Conservation (phyloP, 2,329 filamentous ascomycete genomes). For the Nemania sp. region DNA sequence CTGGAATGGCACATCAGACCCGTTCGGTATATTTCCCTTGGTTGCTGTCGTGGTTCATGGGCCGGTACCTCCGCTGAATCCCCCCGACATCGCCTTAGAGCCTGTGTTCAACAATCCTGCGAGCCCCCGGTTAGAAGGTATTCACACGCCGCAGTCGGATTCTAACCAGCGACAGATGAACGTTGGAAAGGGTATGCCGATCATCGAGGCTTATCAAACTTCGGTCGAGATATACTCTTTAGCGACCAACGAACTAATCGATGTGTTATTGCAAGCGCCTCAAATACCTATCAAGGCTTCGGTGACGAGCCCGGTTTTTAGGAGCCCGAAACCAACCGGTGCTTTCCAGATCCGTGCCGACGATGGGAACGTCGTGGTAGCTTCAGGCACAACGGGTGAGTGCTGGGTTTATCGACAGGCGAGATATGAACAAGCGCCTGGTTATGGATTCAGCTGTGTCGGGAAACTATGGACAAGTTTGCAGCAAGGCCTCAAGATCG, state of each 20-base stretch:
- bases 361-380: slow-evolving; percentile 76
- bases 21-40: slow-evolving; percentile 73
- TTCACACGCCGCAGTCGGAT: slow-evolving; percentile 57
- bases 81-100: slow-evolving; percentile 54
- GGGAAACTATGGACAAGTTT: slow-evolving; percentile 94
- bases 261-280: slow-evolving; percentile 79
- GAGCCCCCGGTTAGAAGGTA: slow-evolving; percentile 57
- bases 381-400: slow-evolving; percentile 87
- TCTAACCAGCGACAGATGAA: slow-evolving; percentile 54
- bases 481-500: slow-evolving; percentile 68
- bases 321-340: slow-evolving; percentile 76
- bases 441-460: slow-evolving; percentile 71
- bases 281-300: slow-evolving; percentile 70
- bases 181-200: slow-evolving; percentile 52
- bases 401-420: slow-evolving; percentile 79
- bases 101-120: slow-evolving; percentile 54
- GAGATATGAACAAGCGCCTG: slow-evolving; percentile 56
- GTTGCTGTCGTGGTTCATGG: slow-evolving; percentile 86
- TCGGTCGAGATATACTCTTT: slow-evolving; percentile 91
- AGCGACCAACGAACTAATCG: slow-evolving; percentile 76
- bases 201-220: slow-evolving; percentile 79
- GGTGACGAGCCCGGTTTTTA: slow-evolving; percentile 72
- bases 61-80: slow-evolving; percentile 66
- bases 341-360: slow-evolving; percentile 80
- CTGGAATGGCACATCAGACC: slow-evolving; percentile 69